Base-by-base conservation (phyloP, 2,329 filamentous ascomycete species). In the Hyphodiscus sp. region DNA sequence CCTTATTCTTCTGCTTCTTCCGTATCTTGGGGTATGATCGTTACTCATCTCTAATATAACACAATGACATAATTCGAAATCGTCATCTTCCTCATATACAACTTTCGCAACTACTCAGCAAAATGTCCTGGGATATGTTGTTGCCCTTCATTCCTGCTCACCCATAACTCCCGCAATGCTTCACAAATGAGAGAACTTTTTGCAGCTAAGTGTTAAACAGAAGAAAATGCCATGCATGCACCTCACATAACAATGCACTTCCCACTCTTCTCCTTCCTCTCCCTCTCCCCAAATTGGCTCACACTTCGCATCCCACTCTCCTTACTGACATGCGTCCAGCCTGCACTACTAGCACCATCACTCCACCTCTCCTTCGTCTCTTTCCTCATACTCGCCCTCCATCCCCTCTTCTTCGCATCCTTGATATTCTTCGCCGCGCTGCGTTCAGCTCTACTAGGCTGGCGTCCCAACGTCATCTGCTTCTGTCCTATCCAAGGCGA, bases 351-450 rank as follows among this genome's bases (percentile, higher is more conserved):
- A 41, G 66, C 69, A 9, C 65, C 69, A 54, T 79, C 76, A 43
- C 63, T 59, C 51, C 74, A 68, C 56, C 68, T 73, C 48, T 69
- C 70, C 60, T 72, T 72, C 52, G 59, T 58, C 49, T 68, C 73
- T 33, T 60, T 60, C 47, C 54, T 57, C 53, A 64, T 59, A 57
- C 61, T 65, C n/a, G 61, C 57, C 52, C 65, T 60, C 80, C 81
- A 85, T 0, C 81, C 81, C 30, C 73, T 74, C 61, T 74, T 75
- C 69, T 77, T 81, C 1, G 81, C 81, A 56, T 84, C 81, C 18
- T 77, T 74, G 26, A 85, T 79, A 59, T 85, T 85, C 68, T 79
- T 83, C 10, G 80, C 76, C 6, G 81, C 81, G 53, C 80, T 82
- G 26, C 80, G 72, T 63, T 81, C 78, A 1, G 81, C 81, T 42